Evolutionary conservation across 225 moss, liverwort and hornwort species (phyloP).

Genomic region (Neckera pumila): DNA sequence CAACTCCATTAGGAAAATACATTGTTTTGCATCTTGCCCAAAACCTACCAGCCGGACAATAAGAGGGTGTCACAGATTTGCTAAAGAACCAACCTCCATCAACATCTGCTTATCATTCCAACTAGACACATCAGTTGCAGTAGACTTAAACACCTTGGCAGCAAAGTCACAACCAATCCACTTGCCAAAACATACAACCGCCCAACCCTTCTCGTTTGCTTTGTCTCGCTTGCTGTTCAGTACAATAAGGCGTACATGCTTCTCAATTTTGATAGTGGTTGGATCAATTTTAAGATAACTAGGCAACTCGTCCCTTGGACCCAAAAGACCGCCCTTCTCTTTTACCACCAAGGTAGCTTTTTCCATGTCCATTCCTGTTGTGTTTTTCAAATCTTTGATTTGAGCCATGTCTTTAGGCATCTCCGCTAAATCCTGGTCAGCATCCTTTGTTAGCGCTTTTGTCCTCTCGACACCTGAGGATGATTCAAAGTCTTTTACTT

Average conservation of each 20-base stretch:
- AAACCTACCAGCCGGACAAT: constrained; percentile 12
- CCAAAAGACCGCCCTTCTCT: background rate
- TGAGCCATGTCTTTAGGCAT: background rate
- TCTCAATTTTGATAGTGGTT: background rate
- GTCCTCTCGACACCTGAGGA: background rate
- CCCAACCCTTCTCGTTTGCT: background rate
- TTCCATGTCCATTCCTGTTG: background rate
- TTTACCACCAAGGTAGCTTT: background rate
- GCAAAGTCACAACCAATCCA: constrained; percentile 20
- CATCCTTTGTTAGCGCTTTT: background rate
- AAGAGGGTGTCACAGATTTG: constrained; percentile 8
- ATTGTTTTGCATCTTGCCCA: background rate
- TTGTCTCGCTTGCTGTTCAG: background rate
- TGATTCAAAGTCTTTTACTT: background rate
- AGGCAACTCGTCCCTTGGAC: background rate
- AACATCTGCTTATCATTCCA: constrained; percentile 6
- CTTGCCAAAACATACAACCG: background rate
- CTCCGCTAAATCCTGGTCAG: background rate
- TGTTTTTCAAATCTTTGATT: background rate
- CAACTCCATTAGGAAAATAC: constrained; percentile 5
- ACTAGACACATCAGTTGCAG: background rate
- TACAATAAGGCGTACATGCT: background rate
- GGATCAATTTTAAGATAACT: background rate
- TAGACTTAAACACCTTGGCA: constrained; percentile 5
- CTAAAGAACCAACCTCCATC: constrained; percentile 19